Evolutionary conservation across 306 rosid genomes (phyloP), one percentile per base, ranked within the genome.

Genomic region (Prinsepia uniflora): DNA sequence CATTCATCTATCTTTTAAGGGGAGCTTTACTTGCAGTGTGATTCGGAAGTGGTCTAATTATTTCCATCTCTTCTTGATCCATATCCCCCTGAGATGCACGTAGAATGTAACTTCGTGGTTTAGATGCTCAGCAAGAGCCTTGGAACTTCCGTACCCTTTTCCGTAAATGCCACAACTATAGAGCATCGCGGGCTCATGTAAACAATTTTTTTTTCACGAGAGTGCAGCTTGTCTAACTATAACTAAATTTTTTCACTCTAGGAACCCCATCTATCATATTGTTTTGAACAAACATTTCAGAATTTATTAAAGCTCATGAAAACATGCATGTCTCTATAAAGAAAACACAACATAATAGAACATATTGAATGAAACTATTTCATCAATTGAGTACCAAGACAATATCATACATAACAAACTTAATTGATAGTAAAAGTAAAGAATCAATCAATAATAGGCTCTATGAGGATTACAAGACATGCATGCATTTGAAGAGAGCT

Each of bases 81-180:
- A 81, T 76, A 8, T 81, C 56, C 79, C 86, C 96, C 46, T 91
- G 92, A 70, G 96, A 83, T 46, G 84, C 87, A 73, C 80, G 78
- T 63, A 73, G 49, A 47, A 87, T 71, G 78, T 94, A 96, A 80
- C 81, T 78, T 18, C 87, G 85, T 4, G 99, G 91, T 47, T 94
- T 84, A 20, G 96, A 81, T 94, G 99, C 89, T 91, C 85, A 19
- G 88, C 92, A 82, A 86, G 97, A 76, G 92, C 96, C 82, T 91
- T 84, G 0, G 86, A 79, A 68, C 97, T 95, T 67, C 93, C 86
- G 72, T 91, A 95, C 22, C 86, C 91, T 75, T 95, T 95, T 19
- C 97, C 96, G 75, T 97, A 95, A 14, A 91, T 86, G 43, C 89
- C 86, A 68, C 99, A 95, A 75, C 96, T 86, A 75, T 91, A 91